These are phyloP conservation scores for Fagus crenata DNA, from an alignment of 306 rosid genomes.

Conservation along the genomic window DNA sequence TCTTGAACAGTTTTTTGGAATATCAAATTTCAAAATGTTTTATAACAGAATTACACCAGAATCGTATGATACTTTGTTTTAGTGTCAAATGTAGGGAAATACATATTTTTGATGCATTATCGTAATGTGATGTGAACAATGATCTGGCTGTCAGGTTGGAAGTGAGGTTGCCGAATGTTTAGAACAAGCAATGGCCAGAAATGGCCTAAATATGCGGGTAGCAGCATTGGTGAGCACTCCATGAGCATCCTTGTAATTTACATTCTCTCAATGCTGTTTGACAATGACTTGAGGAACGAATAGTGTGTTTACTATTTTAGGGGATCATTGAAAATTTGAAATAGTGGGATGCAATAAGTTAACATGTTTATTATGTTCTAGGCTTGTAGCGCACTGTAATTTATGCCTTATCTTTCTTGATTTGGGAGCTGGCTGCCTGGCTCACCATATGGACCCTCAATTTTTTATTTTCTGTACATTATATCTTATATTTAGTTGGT, in stretches of 20 bases:
- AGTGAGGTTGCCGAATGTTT: conserved; percentile 70
- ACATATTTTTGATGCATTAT: background rate
- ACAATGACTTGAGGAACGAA: background rate
- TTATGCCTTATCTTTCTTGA: background rate
- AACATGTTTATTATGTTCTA: background rate
- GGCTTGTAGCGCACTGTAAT: background rate
- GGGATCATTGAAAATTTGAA: background rate
- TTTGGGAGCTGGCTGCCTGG: background rate
- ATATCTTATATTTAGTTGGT: too few species aligned
- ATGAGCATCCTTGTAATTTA: background rate
- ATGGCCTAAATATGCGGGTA: conserved; percentile 72
- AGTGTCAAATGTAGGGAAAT: background rate
- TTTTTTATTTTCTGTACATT: too few species aligned
- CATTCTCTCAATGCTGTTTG: background rate
- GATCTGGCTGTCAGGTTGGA: conserved; percentile 65
- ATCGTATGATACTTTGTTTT: background rate
- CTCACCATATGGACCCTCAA: background rate
- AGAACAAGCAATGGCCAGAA: conserved; percentile 64
- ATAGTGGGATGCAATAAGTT: background rate
- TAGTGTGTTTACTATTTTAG: background rate
- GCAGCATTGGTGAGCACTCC: conserved; percentile 68
- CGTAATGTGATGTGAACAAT: background rate
- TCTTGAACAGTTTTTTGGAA: background rate
- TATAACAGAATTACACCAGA: background rate
- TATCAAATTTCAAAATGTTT: background rate